Base-by-base conservation (phyloP, 208 protist species). In the Leishmania braziliensis region DNA sequence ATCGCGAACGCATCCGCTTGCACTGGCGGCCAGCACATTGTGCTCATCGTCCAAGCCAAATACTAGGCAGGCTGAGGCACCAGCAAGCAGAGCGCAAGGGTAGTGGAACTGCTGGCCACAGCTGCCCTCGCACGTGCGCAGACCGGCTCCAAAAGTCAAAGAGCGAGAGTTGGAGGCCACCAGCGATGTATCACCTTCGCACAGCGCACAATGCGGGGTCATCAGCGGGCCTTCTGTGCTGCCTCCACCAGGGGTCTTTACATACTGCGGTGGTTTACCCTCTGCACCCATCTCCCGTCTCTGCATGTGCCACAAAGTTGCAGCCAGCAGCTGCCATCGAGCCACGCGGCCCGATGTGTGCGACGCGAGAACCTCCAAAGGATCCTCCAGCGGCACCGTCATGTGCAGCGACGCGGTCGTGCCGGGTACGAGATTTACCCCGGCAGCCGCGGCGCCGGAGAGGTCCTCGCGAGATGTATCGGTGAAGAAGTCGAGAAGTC, bases 71-170 rank as follows among this genome's bases (percentile, higher is more conserved):
- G 85, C 85, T 0, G 79, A 73, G 48, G 83, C 74, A 33, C 92
- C 92, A 16, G 94, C 92, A 50, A 97, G 85, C 50, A 95, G 78
- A 33, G 94, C 92, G 78, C 94, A 97, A 46, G 89, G 88, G 66
- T 90, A 91, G 73, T 97, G 94, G 77, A 88, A 95, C 12, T 77
- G 68, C 2, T 79, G 76, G 39, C 81, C 80, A 39, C 88, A 93
- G 53, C 74, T 83, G 33, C 75, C 81, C 50, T 80, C 63, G 56
- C 79, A 82, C 51, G 50, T 29, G 63, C 77, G 77, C 58, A 80
- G 70, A 0, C 84, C 84, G 26, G 60, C 82, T 18, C 82, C 77
- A 54, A 85, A 81, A 1, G 68, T n/a, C 10, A 53, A 53, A 26
- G 8, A 48, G 53, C 1, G 43, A 9, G 36, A 48, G 36, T 23